These are phyloP conservation scores for Diaporthe nobilis DNA, from an alignment of 2,329 filamentous ascomycete species.

Conservation along the genomic window DNA sequence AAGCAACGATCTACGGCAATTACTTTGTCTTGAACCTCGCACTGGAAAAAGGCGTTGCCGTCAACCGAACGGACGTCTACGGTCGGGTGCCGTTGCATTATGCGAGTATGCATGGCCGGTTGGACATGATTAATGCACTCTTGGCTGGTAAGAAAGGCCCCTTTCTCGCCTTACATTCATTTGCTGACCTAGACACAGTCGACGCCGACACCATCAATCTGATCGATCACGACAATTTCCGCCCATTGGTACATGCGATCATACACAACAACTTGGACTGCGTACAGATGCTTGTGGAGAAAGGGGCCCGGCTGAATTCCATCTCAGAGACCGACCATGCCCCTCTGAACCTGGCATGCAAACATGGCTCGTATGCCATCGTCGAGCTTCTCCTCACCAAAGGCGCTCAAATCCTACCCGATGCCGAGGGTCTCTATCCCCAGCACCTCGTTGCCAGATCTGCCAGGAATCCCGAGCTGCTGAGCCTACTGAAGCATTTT, in stretches of 20 bases:
- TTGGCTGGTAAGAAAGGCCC: conserved; percentile 68
- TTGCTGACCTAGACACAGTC: conserved; percentile 39
- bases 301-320: conserved; percentile 88
- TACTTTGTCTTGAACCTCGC: conserved; percentile 82
- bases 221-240: conserved; percentile 98
- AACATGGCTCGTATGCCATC: conserved; percentile 88
- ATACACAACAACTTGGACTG: conserved; percentile 88
- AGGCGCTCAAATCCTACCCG: conserved; percentile 86
- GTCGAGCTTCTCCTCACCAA: conserved; percentile 87
- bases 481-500: conserved; percentile 85
- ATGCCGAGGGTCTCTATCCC: conserved; percentile 96
- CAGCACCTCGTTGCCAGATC: conserved; percentile 96
- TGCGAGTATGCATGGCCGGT: conserved; percentile 92
- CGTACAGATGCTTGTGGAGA: conserved; percentile 82
- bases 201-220: conserved; percentile 83
- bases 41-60: conserved; percentile 81
- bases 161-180: background rate
- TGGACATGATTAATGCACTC: conserved; percentile 85
- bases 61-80: conserved; percentile 90
- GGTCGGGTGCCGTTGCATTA: conserved; percentile 95
- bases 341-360: conserved; percentile 93
- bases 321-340: conserved; percentile 91
- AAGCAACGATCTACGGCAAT: conserved; percentile 95
- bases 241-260: conserved; percentile 93
- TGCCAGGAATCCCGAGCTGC: conserved; percentile 82